Base-by-base conservation (phyloP, 2,329 filamentous ascomycete genomes). In the Trichothecium roseum region DNA sequence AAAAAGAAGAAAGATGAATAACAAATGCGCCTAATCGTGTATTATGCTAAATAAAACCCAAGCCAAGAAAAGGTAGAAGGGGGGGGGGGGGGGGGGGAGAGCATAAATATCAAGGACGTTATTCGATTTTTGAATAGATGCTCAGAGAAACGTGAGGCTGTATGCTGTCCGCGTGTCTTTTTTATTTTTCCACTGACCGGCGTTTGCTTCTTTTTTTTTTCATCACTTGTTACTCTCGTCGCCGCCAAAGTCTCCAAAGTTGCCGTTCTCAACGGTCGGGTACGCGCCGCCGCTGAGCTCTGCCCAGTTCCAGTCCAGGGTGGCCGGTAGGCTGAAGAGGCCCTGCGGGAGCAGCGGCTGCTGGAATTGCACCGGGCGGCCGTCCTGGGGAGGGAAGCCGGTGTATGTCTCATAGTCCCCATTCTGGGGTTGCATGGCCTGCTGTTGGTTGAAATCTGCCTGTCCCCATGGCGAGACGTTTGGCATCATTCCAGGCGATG, bases 311-410 rank as follows among this genome's bases (percentile, higher is more conserved):
- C 88, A 95, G 53, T 96, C 89, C 16, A 96, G 70, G 3, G 85
- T 93, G 80, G 94, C 94, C 2, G 89, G 88, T 74, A 96, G 80
- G 55, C 89, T 83, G 78, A 91, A 98, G 18, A 96, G 60, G 59
- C 96, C 91, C 48, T 89, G 86, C 4, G 91, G 89, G 16, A 96
- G 76, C 49, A 94, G 81, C 0, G 88, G 88, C 45, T 93, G 84
- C 49, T 88, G 81, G 28, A 35, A 32, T 13, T 18, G 13, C 18
- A 44, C 43, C 10, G 55, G 53, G 22, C 55, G 56, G 38, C 56
- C 68, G 37, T 53, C 51, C 37, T 50, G 50, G 28, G 43, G 53
- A 8, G 59, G 59, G 32, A 67, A 68, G 4, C 61, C 65, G 13
- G 57, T 56, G 45, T 69, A 64, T 8, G 59, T 56, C 27, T 63